Evolutionary conservation across 345 rosid species (phyloP).

Genomic region (Eutrema yunnanense): DNA sequence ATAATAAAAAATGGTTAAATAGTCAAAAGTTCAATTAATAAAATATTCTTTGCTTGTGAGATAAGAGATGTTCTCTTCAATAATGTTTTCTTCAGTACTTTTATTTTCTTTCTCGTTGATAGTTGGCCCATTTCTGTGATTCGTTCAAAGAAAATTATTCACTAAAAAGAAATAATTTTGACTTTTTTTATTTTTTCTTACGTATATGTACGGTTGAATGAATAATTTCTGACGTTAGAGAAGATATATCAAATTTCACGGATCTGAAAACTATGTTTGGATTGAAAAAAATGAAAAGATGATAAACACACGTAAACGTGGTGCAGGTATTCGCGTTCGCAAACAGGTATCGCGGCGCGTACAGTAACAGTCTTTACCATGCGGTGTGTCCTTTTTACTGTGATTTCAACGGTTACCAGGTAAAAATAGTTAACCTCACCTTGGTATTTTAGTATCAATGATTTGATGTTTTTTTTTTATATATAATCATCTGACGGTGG

Average conservation of each 20-base stretch:
- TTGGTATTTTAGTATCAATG: background rate
- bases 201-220: constrained; percentile 23
- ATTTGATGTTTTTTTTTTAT: no score
- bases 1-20: background rate
- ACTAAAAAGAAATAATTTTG: background rate
- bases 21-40: constrained; percentile 14
- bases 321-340: constrained; percentile 87
- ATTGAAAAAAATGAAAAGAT: background rate
- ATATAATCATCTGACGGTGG: no score
- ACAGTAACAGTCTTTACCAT: constrained; percentile 54
- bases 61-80: constrained; percentile 20
- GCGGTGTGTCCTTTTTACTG: constrained; percentile 97
- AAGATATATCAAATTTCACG: constrained; percentile 18
- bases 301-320: constrained; percentile 2
- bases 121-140: constrained; percentile 15
- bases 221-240: constrained; percentile 15
- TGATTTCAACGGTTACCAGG: constrained; percentile 90
- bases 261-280: background rate
- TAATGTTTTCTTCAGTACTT: constrained; percentile 15
- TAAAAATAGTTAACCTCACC: constrained; percentile 19
- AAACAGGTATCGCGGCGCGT: constrained; percentile 81
- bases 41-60: constrained; percentile 30
- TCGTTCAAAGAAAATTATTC: background rate
- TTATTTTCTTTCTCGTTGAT: background rate
- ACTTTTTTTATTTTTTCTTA: background rate